Percentiles rank a stretch among this genome's conserved stretches.
phyloP scores from a whole-genome alignment of 495 filamentous ascomycete species.

The Cudoniella acicularis region DNA sequence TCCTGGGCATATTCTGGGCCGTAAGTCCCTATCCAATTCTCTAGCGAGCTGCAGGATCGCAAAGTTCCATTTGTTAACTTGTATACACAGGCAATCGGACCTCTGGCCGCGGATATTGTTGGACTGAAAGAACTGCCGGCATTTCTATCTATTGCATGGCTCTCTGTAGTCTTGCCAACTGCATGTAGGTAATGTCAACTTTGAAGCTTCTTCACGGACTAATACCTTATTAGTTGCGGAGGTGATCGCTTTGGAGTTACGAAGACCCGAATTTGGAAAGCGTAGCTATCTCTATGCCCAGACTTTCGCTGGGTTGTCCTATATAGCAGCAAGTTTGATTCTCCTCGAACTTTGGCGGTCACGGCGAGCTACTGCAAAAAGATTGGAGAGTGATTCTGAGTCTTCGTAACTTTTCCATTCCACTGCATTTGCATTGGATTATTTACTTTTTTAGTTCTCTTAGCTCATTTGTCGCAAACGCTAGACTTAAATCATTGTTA shows the following conservation, averaged over 20 bases:
- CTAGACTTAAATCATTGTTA: too few species aligned
- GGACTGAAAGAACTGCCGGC: conserved; percentile 69
- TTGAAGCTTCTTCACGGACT: not conserved
- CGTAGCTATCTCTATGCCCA: conserved; percentile 55
- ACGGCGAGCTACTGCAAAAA: too few species aligned
- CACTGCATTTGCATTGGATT: too few species aligned
- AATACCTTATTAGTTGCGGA: conserved; percentile 51
- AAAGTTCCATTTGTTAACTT: not conserved
- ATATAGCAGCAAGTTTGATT: conserved; percentile 51
- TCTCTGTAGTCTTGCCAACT: conserved; percentile 66
- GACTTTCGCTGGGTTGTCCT: conserved; percentile 61
- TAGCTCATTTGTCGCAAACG: too few species aligned
- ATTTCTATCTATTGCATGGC: conserved; percentile 68
- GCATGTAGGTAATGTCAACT: conserved; percentile 35
- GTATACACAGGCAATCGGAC: conserved; percentile 46
- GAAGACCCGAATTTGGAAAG: conserved; percentile 35
- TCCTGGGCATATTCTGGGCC: conserved; percentile 71
- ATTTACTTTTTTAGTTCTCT: too few species aligned
- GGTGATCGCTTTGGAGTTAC: conserved; percentile 64
- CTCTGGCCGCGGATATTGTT: conserved; percentile 71
- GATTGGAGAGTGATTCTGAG: too few species aligned
- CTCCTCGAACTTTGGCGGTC: conserved; percentile 26
- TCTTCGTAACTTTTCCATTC: too few species aligned
- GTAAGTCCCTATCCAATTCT: too few species aligned
- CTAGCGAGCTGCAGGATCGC: too few species aligned